Evolutionary conservation across 352 stramenopile species (phyloP), one percentile per base, ranked within the genome.

Genomic region (Phytopythium delawarense): DNA sequence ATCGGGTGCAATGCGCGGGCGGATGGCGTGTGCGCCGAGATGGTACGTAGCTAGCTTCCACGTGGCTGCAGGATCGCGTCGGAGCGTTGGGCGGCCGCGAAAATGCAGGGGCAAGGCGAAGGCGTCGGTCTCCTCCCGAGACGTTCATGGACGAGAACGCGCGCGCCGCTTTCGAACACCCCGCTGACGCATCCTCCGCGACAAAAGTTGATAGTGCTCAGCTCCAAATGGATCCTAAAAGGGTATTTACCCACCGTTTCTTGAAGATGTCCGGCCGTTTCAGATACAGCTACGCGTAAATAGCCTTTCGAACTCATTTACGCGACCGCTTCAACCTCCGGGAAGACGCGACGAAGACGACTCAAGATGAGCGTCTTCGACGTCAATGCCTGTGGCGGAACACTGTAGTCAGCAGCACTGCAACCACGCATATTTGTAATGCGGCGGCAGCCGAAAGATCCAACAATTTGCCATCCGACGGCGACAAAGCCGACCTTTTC

Each of bases 11-110:
- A 42, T 21, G 50, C 28, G 50, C 28, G 32, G 16, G 6, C 8
- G 16, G 50, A 56, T 56, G 50, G 50, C 50, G 50, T 56, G 50
- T 56, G 50, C 2, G 28, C 4, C 50, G 46, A 34, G 21, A 52
- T 52, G 21, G 44, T 50, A 30, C 44, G 46, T 34, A 32, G 46
- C 46, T 52, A 56, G 32, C 28, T 15, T 42, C 50, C 50, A 56
- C 28, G 30, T 40, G 50, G 25, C 25, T 55, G 21, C 49, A 39
- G 32, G 30, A 15, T 42, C 30, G 32, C 18, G 30, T 37, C 12
- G 20, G 44, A 50, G 21, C 2, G 20, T 16, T n/a, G 28, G 28
- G 23, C 3, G 1, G 42, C 20, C 7, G n/a, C 9, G 44, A 50
- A 50, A 50, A 50, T 50, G 20, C n/a, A 50, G 21, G 44, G 12